Base-by-base conservation (phyloP, 2,329 filamentous ascomycete genomes). In the Botrytis hyacinthi region DNA sequence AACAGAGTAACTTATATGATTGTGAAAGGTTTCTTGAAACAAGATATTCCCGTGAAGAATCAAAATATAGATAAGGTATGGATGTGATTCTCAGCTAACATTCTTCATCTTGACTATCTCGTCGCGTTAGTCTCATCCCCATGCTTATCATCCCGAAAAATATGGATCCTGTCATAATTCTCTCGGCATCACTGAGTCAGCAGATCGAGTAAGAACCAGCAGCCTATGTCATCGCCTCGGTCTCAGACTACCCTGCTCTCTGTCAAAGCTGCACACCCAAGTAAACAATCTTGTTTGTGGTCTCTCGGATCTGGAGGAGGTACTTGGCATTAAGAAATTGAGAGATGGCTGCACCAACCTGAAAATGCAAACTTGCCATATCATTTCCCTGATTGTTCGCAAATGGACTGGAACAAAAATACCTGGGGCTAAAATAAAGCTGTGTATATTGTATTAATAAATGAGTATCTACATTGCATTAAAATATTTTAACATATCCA, bases 371-470 rank as follows among this genome's bases (percentile, higher is more conserved):
- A 57, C 6, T 18, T 18, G 16, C 14, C 7, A 57, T 57, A 7
- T n/a, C 5, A n/a, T 16, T 7, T 14, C 6, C 51, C n/a, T 18
- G 1, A 32, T 4, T 57, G 1, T 18, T 14, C 51, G 51, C 14
- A 29, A 57, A 6, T 57, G 1, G 9, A 18, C 6, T 8, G 18
- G n/a, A 0, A 26, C 32, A 60, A 32, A 37, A 44, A 22, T 1
- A 9, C 16, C 8, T 7, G 32, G 5, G 35, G n/a, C 9, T 44
- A 6, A n/a, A 44, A 16, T 20, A 44, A 42, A n/a, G 26, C 40
- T 12, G 5, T 48, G 20, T 48, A 66, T 66, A 16, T 66, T 66
- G 29, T 37, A 22, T 63, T 63, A 66, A 35, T 40, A 62, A 62
- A 35, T 29, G 26, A 35, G 20, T 51, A 66, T 66, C 14, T 51